These are phyloP conservation scores for Rhododendron ovatum DNA, from an alignment of 148 eudicot genomes.

Conservation along the genomic window DNA sequence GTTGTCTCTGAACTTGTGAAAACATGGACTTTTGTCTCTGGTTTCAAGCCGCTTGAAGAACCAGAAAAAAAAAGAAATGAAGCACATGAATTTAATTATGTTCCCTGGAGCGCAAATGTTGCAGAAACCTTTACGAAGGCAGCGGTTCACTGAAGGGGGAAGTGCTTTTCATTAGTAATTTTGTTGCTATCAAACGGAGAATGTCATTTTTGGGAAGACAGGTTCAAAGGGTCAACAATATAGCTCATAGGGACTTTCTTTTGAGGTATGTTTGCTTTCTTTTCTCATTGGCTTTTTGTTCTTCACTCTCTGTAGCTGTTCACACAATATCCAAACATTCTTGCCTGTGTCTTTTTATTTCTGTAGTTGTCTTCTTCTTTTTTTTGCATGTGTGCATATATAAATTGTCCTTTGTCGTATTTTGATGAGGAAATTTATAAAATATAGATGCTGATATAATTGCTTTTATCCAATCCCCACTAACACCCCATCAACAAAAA, in stretches of 20 bases:
- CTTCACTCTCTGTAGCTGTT: not conserved
- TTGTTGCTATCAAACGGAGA: not conserved
- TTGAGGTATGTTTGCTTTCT: not conserved
- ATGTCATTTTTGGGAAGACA: not conserved
- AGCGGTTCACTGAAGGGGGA: constrained; percentile 12
- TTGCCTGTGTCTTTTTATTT: not conserved
- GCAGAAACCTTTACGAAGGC: constrained; percentile 39
- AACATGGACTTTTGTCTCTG: constrained; percentile 82
- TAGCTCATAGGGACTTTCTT: not conserved
- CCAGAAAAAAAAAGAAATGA: constrained; percentile 44
- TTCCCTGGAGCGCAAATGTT: constrained; percentile 64
- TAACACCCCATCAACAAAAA: too few species aligned
- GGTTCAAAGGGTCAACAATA: not conserved
- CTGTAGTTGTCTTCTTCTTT: not conserved
- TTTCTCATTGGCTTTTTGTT: not conserved
- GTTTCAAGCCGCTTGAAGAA: constrained; percentile 64
- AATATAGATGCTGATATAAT: too few species aligned
- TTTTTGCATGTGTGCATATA: too few species aligned
- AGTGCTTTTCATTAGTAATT: not conserved
- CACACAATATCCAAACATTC: not conserved
- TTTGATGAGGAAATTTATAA: too few species aligned
- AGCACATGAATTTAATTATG: constrained; percentile 43
- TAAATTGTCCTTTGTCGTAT: too few species aligned
- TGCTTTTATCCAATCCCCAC: too few species aligned
- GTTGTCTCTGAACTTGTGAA: constrained; percentile 61